These are phyloP conservation scores for Suillus decipiens DNA, from an alignment of 768 basidiomycete species.

Conservation along the genomic window DNA sequence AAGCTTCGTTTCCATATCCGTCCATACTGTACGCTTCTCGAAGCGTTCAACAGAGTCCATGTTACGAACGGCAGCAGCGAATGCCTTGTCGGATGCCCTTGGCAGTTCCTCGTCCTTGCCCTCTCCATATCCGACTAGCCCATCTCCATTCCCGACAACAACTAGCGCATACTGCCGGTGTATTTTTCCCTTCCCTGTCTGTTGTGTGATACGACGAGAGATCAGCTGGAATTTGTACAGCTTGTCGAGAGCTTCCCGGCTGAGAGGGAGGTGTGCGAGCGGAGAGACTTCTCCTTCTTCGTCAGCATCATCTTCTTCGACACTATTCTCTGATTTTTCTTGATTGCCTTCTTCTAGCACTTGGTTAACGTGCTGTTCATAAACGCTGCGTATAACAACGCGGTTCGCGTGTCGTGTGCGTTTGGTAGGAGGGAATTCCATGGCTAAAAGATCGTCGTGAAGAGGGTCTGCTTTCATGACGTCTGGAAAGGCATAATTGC, in stretches of 20 bases:
- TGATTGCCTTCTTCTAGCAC: constrained; percentile 34
- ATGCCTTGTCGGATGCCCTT: constrained; percentile 58
- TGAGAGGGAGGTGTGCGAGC: constrained; percentile 20
- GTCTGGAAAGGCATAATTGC: constrained; percentile 45
- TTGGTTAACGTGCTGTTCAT: constrained; percentile 8
- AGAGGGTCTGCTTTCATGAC: constrained; percentile 64
- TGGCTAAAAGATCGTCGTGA: constrained; percentile 59
- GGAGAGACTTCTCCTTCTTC: constrained; percentile 18
- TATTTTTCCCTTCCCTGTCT: constrained; percentile 94
- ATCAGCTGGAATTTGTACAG: constrained; percentile 45
- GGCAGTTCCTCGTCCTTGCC: constrained; percentile 67
- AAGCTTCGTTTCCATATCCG: constrained; percentile 82
- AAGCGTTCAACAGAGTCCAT: constrained; percentile 96
- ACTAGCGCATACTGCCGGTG: constrained; percentile 59
- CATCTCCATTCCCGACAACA: constrained; percentile 81
- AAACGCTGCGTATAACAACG: constrained; percentile 63
- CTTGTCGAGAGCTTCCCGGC: constrained; percentile 25
- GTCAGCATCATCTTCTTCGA: constrained; percentile 24
- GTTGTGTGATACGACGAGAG: constrained; percentile 69
- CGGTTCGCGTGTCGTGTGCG: constrained; percentile 59
- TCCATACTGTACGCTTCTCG: constrained; percentile 94
- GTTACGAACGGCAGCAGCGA: constrained; percentile 71
- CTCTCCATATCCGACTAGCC: constrained; percentile 80
- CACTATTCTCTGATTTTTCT: constrained; percentile 16
- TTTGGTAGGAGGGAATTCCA: constrained; percentile 53